Evolutionary conservation across 768 basidiomycete species (phyloP).

Genomic region (Epithele typhae): DNA sequence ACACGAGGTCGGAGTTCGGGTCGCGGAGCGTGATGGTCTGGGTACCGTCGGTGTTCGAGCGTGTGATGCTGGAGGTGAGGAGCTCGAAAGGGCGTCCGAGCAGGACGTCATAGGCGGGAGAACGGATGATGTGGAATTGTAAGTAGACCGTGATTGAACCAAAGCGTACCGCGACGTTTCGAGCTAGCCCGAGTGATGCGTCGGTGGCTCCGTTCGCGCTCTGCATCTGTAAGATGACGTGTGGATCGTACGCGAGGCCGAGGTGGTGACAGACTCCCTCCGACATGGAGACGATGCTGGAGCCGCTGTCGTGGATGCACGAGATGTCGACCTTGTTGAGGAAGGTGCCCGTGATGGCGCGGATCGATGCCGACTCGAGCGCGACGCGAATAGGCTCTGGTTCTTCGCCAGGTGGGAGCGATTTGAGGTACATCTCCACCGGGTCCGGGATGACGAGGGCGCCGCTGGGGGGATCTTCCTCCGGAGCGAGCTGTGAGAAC

Average conservation of each 20-base stretch:
- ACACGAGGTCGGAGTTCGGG: slow-evolving; percentile 1
- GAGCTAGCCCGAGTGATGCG: slow-evolving; percentile 12
- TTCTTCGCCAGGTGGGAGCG: background rate
- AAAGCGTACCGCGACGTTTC: slow-evolving; percentile 12
- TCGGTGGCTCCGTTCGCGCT: slow-evolving; percentile 9
- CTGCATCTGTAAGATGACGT: slow-evolving; percentile 10
- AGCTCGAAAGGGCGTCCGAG: slow-evolving; percentile 10
- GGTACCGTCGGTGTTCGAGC: background rate
- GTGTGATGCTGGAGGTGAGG: background rate
- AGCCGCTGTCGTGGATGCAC: slow-evolving; percentile 20
- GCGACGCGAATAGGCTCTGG: slow-evolving; percentile 6
- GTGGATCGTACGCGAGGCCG: slow-evolving; percentile 12
- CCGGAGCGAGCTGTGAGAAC: no score
- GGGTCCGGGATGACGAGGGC: slow-evolving; percentile 9
- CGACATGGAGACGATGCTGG: slow-evolving; percentile 22
- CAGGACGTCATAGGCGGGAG: slow-evolving; percentile 7
- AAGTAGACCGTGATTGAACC: slow-evolving; percentile 3
- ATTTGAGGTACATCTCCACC: slow-evolving; percentile 6
- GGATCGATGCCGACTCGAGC: slow-evolving; percentile 11
- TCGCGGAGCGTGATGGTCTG: slow-evolving; percentile 6
- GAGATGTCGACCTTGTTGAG: slow-evolving; percentile 6
- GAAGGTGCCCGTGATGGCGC: slow-evolving; percentile 11
- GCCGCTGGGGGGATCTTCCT: slow-evolving; percentile 3
- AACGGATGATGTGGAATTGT: slow-evolving; percentile 7
- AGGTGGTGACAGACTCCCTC: slow-evolving; percentile 13